Conservation (phyloP, 208 protist species). For the Naegleria gruberi region DNA sequence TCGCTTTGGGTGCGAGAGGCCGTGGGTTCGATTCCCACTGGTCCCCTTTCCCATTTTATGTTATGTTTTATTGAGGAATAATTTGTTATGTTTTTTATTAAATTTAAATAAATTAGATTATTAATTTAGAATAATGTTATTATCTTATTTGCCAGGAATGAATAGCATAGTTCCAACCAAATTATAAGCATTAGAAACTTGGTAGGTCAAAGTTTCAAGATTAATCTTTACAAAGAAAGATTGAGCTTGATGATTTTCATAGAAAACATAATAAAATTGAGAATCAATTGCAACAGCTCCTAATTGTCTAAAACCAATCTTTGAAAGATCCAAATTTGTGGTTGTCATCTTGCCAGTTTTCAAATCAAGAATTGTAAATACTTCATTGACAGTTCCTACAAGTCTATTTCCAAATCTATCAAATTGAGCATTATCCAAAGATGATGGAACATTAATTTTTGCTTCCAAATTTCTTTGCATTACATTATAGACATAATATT, state of each 20-base stretch:
- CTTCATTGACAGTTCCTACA: neutral
- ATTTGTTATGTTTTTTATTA: too few relatives aligned
- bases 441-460: neutral
- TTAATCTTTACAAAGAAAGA: neutral
- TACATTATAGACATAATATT: neutral
- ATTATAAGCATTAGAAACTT: neutral
- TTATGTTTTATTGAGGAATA: too few relatives aligned
- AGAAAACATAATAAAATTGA: neutral
- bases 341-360: neutral
- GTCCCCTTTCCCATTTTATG: too few relatives aligned
- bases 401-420: neutral
- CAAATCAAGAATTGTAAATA: neutral
- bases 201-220: neutral
- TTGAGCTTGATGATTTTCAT: neutral
- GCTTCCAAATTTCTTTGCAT: neutral
- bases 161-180: neutral
- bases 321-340: neutral
- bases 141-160: too few relatives aligned
- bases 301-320: neutral
- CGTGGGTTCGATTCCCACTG: too few relatives aligned
- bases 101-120: too few relatives aligned
- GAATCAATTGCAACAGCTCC: neutral
- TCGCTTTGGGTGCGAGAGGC: too few relatives aligned
- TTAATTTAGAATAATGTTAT: too few relatives aligned
- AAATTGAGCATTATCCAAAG: neutral